These are phyloP conservation scores for Pholiota adiposa DNA, from an alignment of 1,284 basidiomycete species.

Conservation along the genomic window DNA sequence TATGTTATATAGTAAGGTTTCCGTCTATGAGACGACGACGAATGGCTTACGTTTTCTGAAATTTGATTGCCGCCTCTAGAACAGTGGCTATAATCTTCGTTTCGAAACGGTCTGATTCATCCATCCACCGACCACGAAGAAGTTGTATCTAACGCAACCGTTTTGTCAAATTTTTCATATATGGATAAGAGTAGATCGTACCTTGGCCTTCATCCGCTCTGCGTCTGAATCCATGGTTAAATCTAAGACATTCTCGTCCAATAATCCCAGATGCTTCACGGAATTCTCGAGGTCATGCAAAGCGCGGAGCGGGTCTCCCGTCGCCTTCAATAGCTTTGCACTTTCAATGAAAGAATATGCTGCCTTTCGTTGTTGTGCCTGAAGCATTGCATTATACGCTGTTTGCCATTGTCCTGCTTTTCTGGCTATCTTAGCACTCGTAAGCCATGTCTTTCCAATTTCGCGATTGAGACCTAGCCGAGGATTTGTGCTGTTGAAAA, in stretches of 20 bases:
- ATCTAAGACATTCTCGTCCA: conserved; percentile 55
- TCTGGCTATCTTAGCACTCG: conserved; percentile 92
- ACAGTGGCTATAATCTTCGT: conserved; percentile 63
- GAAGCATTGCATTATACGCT: conserved; percentile 94
- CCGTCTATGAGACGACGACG: not conserved
- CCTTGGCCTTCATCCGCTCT: conserved; percentile 74
- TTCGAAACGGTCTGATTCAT: conserved; percentile 88
- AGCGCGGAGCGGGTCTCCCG: conserved; percentile 86
- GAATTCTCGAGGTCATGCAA: conserved; percentile 89
- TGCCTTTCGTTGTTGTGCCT: conserved; percentile 80
- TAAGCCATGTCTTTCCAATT: conserved; percentile 88
- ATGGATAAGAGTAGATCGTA: conserved; percentile 26
- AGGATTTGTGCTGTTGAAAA: conserved; percentile 28
- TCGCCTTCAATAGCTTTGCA: conserved; percentile 84
- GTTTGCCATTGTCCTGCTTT: conserved; percentile 97
- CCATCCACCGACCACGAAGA: conserved; percentile 92
- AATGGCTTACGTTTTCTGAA: conserved; percentile 58
- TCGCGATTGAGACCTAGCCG: conserved; percentile 53
- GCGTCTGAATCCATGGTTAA: conserved; percentile 56
- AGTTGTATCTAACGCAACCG: conserved; percentile 68
- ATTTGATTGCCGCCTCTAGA: conserved; percentile 60
- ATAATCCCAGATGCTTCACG: conserved; percentile 54
- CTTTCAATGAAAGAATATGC: conserved; percentile 91
- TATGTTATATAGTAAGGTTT: conserved; percentile 33
- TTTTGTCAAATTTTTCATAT: not conserved